These are phyloP conservation scores for Pseudozyma sp. DNA, from an alignment of 1,284 basidiomycete species.

Conservation along the genomic window DNA sequence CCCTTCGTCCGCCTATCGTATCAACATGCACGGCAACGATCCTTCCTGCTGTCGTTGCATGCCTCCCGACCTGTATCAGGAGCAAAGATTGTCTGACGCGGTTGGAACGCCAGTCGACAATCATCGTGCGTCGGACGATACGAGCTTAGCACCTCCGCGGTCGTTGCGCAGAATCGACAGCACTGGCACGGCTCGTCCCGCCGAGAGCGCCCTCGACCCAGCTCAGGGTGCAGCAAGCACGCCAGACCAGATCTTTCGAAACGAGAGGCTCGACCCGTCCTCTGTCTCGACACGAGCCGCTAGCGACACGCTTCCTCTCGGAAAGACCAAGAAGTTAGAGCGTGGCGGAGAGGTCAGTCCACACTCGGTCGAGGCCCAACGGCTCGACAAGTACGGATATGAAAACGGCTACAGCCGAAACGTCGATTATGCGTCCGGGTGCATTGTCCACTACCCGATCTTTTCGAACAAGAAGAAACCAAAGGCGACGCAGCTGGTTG, in stretches of 20 bases:
- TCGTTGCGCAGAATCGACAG: neutral
- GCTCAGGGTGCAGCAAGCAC: slow-evolving; percentile 2
- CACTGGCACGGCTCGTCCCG: neutral
- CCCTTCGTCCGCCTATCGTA: neutral
- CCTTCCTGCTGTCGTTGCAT: neutral
- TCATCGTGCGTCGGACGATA: neutral
- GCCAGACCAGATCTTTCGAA: slow-evolving; percentile 11
- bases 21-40: slow-evolving; percentile 1
- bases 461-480: slow-evolving; percentile 13
- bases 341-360: neutral
- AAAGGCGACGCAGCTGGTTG: neutral
- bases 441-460: slow-evolving; percentile 35
- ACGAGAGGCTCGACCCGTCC: neutral
- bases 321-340: neutral
- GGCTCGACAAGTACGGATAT: slow-evolving; percentile 9
- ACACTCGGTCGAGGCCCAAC: neutral
- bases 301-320: slow-evolving; percentile 5
- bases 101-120: neutral
- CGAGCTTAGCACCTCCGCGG: neutral
- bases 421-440: slow-evolving; percentile 24
- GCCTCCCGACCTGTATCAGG: slow-evolving; percentile 14
- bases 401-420: slow-evolving; percentile 7
- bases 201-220: slow-evolving; percentile 1
- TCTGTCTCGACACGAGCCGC: slow-evolving; percentile 1
- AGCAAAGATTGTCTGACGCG: neutral